Percentiles rank a stretch among this genome's conserved stretches.
Conservation (phyloP, 352 stramenopile species). For the Aphanomyces cochlioides region DNA sequence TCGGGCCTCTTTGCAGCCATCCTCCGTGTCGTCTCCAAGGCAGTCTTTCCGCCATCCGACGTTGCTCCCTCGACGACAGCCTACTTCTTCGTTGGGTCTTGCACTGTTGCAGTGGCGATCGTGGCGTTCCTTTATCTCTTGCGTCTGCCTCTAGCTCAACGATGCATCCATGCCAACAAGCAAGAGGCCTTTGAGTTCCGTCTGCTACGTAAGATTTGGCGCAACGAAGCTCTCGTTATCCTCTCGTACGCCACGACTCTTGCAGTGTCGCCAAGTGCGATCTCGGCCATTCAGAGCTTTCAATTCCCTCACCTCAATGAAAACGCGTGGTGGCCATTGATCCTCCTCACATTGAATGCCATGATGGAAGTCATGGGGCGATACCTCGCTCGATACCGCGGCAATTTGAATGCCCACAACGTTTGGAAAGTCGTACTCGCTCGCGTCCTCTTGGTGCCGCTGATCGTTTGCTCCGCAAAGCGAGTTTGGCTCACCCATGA, state of each 20-base stretch:
- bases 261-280: neutral
- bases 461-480: neutral
- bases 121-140: neutral
- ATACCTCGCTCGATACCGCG: neutral
- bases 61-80: neutral
- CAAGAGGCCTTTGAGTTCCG: neutral
- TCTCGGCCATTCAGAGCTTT: neutral
- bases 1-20: constrained; percentile 7
- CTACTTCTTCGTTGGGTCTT: constrained; percentile 2
- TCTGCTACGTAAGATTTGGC: neutral
- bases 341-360: constrained; percentile 9
- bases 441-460: neutral
- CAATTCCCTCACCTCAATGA: neutral
- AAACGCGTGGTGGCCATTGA: neutral
- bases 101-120: neutral
- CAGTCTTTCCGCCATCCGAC: neutral
- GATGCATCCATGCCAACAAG: neutral
- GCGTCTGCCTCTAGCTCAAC: neutral
- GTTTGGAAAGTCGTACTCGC: neutral
- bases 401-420: neutral
- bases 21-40: constrained; percentile 7
- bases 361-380: neutral
- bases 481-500: constrained; percentile 2
- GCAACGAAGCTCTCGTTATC: constrained; percentile 5
- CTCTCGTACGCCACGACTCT: constrained; percentile 6